Base-by-base conservation (phyloP, 1,139 yeast genomes). In the Nakaseomyces delphensis region DNA sequence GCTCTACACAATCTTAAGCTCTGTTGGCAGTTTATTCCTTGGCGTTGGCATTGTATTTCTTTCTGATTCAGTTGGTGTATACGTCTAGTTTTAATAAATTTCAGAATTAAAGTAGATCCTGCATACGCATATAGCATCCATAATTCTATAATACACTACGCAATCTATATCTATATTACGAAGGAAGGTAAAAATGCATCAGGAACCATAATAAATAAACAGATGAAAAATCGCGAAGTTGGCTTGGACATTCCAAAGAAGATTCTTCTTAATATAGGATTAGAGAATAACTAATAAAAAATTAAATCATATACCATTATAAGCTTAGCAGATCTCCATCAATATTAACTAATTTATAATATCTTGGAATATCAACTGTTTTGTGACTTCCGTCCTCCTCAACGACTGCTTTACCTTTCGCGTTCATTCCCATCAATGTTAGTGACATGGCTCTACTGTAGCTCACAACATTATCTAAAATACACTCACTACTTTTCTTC, bases 31-130 rank as follows among this genome's bases (percentile, higher is more conserved):
- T 35, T 19, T 56, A 11, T 51, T 60, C 41, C 41, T 49, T 33
- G 62, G 60, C 9, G 32, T 56, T 16, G 55, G 56, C 25, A 43
- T 54, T 15, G 55, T 60, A 4, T 57, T 58, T 39, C 36, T 55
- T 25, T 48, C 60, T 23, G 50, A 60, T 39, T 56, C 63, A 1
- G 52, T 59, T 32, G 64, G 63, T 13, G 63, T 60, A 2, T 60
- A 60, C 37, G 55, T 57, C 21, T 59, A 14, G 23, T 24, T 28
- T 28, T 18, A 28, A 13, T 20, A 31, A 7, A n/a, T n/a, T n/a
- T n/a, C n/a, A n/a, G n/a, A n/a, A n/a, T n/a, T n/a, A n/a, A n/a
- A n/a, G n/a, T n/a, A n/a, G n/a, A n/a, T n/a, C n/a, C n/a, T n/a
- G n/a, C n/a, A n/a, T n/a, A n/a, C n/a, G n/a, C n/a, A n/a, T n/a